A percentile compares a stretch with the other conserved stretches of the same genome.
These are phyloP conservation scores for Trebouxia sp. DNA, from an alignment of 139 green algal species.

Conservation along the genomic window DNA sequence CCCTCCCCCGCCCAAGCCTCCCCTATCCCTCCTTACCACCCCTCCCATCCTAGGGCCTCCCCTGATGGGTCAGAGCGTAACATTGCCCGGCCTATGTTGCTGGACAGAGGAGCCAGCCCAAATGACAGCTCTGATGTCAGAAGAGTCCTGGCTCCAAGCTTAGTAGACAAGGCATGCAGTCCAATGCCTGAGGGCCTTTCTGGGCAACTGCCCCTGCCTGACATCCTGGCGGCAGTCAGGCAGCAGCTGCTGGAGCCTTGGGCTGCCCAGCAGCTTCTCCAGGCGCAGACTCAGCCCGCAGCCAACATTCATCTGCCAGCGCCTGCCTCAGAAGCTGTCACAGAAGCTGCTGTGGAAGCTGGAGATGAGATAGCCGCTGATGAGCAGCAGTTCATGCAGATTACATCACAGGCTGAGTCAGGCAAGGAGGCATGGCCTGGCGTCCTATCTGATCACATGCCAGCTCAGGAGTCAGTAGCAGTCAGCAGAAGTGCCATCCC, in stretches of 20 bases:
- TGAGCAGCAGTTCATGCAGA: too few species aligned
- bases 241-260: neutral
- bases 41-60: neutral
- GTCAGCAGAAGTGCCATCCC: neutral
- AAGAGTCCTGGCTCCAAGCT: neutral
- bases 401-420: too few species aligned
- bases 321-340: neutral
- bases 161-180: conserved; percentile 12
- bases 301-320: neutral
- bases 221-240: neutral
- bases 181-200: neutral
- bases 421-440: too few species aligned
- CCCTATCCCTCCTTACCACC: neutral
- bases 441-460: too few species aligned
- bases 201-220: neutral
- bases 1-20: neutral
- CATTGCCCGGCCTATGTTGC: neutral
- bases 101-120: neutral
- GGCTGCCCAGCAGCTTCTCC: neutral
- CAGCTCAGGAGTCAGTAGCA: too few species aligned
- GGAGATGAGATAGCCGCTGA: neutral
- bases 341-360: neutral
- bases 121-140: neutral
- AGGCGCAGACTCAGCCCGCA: neutral
- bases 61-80: neutral